Evolutionary conservation across 2,329 filamentous ascomycete genomes (phyloP).

Genomic region (Botrytis fragariae): DNA sequence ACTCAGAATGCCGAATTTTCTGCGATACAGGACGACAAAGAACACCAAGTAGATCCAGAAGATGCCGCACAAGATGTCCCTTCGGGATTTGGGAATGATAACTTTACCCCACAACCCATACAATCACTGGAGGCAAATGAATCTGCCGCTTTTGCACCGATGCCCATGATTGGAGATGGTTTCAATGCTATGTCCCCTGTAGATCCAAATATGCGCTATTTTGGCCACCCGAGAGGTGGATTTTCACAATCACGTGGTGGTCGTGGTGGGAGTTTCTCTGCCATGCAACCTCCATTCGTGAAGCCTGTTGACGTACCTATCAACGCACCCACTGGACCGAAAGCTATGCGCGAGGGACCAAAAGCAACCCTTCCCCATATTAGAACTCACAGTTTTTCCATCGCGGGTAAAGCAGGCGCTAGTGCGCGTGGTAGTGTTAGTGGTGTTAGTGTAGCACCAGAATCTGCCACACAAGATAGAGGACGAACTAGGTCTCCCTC

Average conservation of each 20-base stretch:
- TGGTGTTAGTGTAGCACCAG: slow-evolving; percentile 33
- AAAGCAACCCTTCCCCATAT: slow-evolving; percentile 74
- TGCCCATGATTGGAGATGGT: slow-evolving; percentile 53
- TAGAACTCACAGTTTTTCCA: slow-evolving; percentile 44
- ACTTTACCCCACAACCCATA: slow-evolving; percentile 34
- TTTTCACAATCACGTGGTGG: slow-evolving; percentile 36
- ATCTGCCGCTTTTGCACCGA: slow-evolving; percentile 44
- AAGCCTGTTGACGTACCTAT: slow-evolving; percentile 48
- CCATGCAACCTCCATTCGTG: slow-evolving; percentile 35
- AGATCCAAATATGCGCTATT: slow-evolving; percentile 15
- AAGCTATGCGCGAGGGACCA: slow-evolving; percentile 86
- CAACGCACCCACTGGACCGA: slow-evolving; percentile 86
- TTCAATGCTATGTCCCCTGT: slow-evolving; percentile 28
- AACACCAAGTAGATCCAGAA: slow-evolving; percentile 26
- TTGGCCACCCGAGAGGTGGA: slow-evolving; percentile 38
- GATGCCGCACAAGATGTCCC: slow-evolving; percentile 19
- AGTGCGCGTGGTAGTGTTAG: slow-evolving; percentile 32
- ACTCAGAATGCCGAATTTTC: slow-evolving; percentile 17
- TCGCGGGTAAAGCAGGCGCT: slow-evolving; percentile 37
- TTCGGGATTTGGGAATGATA: slow-evolving; percentile 21
- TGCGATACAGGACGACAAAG: slow-evolving; percentile 20
- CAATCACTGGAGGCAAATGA: slow-evolving; percentile 37
- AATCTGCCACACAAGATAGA: slow-evolving; percentile 28
- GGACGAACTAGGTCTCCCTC: slow-evolving; percentile 33
- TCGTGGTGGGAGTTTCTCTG: slow-evolving; percentile 42